Evolutionary conservation across 768 basidiomycete species (phyloP), one percentile per base, ranked within the genome.

Genomic region (Pulveroboletus sp.): DNA sequence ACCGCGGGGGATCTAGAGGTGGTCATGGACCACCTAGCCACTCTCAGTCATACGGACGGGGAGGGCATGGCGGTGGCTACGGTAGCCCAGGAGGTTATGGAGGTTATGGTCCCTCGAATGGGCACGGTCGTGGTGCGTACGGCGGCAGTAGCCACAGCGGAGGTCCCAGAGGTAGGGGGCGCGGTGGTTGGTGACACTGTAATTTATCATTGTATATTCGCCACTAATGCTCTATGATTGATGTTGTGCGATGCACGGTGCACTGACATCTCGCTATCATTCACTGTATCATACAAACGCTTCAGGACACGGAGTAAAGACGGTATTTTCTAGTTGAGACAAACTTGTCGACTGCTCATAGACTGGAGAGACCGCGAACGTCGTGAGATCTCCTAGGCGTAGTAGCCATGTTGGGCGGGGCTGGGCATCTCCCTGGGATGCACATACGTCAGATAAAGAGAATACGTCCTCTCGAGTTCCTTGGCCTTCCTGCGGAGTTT

Each of bases 401-500:
- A 66, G 57, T 67, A 65, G 27, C 64, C 61, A 40, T 64, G 60
- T 21, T 51, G 60, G 30, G 27, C 46, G n/a, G 62, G 51, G 21
- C 61, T 58, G 2, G 69, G 56, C 26, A 59, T 12, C 12, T 69
- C 66, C 46, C 65, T 64, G 39, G 70, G 71, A 14, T 68, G 55
- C 18, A 81, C 54, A 60, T 76, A 86, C 9, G 73, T 74, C 45
- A 89, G 58, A 62, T 82, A 89, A 33, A 90, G 65, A 3, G 79
- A 59, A 62, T 86, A 90, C 47, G 73, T 76, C 67, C 76, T 83
- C 56, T 81, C 82, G 36, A 74, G 76, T 50, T 79, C 79, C 61
- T 74, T 82, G 37, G 76, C 78, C 63, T 77, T 81, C 59, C 71
- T 76, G 60, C 76, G 77, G 41, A 75, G 69, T 62, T 79, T 84